Evolutionary conservation across 2,329 filamentous ascomycete species (phyloP).

Genomic region (Aspergillus brasiliensis): DNA sequence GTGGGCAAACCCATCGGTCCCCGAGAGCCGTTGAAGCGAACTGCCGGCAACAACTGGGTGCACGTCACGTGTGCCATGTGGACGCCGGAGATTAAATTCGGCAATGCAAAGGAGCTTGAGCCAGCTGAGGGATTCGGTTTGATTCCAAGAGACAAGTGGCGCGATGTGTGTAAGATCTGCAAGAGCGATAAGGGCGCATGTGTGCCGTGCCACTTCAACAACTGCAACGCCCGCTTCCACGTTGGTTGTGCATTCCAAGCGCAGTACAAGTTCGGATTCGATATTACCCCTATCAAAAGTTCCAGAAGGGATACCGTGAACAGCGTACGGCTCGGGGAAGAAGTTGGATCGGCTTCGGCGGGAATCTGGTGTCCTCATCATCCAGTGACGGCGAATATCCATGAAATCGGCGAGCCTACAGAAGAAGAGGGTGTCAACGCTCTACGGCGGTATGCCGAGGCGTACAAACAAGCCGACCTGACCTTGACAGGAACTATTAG

Average conservation of each 20-base stretch:
- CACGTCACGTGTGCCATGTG: constrained; percentile 92
- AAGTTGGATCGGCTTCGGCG: constrained; percentile 81
- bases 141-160: constrained; percentile 72
- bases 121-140: constrained; percentile 88
- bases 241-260: constrained; percentile 86
- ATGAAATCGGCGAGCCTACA: constrained; percentile 76
- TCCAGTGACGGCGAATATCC: constrained; percentile 69
- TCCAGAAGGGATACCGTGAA: constrained; percentile 79
- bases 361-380: constrained; percentile 93
- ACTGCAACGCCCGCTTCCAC: constrained; percentile 65
- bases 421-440: constrained; percentile 74
- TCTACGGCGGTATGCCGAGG: constrained; percentile 81
- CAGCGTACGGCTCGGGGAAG: constrained; percentile 77
- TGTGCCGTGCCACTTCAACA: constrained; percentile 70
- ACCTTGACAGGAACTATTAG: constrained; percentile 88
- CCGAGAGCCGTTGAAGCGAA: constrained; percentile 88
- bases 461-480: constrained; percentile 92
- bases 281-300: constrained; percentile 85
- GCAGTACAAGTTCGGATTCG: constrained; percentile 83
- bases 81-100: constrained; percentile 91
- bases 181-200: constrained; percentile 75
- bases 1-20: constrained; percentile 80
- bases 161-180: constrained; percentile 81
- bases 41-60: constrained; percentile 96
- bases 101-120: constrained; percentile 76